Conservation (phyloP, 768 basidiomycete genomes). For the Tephrocybe sp. region DNA sequence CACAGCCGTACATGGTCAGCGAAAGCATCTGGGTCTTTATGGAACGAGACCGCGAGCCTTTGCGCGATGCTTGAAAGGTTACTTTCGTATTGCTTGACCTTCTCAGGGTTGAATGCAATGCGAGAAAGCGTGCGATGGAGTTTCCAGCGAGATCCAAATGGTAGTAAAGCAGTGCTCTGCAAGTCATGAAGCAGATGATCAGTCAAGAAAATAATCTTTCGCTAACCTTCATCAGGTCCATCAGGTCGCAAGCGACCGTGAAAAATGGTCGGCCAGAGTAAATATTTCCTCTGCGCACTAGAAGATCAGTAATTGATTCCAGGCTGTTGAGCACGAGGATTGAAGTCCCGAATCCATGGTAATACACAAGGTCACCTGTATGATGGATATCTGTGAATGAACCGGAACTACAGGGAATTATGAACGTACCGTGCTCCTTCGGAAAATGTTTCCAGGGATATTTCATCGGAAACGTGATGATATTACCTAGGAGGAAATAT, state of each 20-base stretch:
- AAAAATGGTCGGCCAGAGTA: background rate
- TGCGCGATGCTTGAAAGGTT: background rate
- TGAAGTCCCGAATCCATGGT: background rate
- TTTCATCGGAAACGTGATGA: background rate
- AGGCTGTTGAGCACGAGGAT: slow-evolving; percentile 3
- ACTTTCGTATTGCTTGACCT: background rate
- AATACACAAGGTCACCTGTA: background rate
- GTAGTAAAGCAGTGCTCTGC: background rate
- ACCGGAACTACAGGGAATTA: too few species aligned
- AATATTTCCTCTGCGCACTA: background rate
- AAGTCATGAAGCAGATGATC: background rate
- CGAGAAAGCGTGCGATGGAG: slow-evolving; percentile 1
- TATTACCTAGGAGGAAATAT: background rate
- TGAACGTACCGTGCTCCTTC: background rate
- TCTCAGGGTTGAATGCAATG: background rate
- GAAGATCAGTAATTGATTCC: background rate
- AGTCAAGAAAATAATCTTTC: background rate
- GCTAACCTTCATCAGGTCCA: background rate
- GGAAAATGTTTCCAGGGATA: background rate
- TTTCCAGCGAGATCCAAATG: background rate
- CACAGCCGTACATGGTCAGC: background rate
- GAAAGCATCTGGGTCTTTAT: background rate
- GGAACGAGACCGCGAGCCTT: background rate
- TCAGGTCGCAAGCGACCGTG: background rate
- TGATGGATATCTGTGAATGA: background rate